Evolutionary conservation across 2,329 filamentous ascomycete genomes (phyloP).

Genomic region (Westerdykella sp.): DNA sequence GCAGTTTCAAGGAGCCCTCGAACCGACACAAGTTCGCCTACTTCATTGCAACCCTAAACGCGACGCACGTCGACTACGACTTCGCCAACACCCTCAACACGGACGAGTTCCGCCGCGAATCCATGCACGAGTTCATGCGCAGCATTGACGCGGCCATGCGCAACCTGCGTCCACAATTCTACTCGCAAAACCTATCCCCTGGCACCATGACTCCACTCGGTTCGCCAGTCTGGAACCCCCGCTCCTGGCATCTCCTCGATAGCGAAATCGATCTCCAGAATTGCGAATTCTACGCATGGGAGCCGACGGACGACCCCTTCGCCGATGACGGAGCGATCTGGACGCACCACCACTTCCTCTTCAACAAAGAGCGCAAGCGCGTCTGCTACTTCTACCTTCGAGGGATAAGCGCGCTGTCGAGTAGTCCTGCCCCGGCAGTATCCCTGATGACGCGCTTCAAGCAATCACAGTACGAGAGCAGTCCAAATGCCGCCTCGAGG

Average conservation of each 20-base stretch:
- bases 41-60: conserved; percentile 91
- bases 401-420: conserved; percentile 72
- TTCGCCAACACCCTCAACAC: conserved; percentile 89
- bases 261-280: conserved; percentile 90
- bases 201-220: conserved; percentile 45
- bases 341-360: conserved; percentile 96
- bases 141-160: conserved; percentile 79
- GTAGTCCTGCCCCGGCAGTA: conserved; percentile 47
- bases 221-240: conserved; percentile 70
- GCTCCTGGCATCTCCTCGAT: conserved; percentile 88
- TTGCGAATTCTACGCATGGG: conserved; percentile 84
- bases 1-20: conserved; percentile 77
- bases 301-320: conserved; percentile 83
- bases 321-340: conserved; percentile 91
- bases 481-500: conserved; percentile 53
- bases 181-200: conserved; percentile 37
- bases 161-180: conserved; percentile 65
- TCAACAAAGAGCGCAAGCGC: conserved; percentile 85
- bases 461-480: conserved; percentile 42
- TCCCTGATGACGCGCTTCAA: conserved; percentile 35
- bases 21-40: conserved; percentile 92
- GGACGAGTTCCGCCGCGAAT: conserved; percentile 81
- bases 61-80: conserved; percentile 93
- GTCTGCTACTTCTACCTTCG: conserved; percentile 92
- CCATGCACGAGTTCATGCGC: conserved; percentile 74